Evolutionary conservation across 2,329 filamentous ascomycete genomes (phyloP).

Genomic region (Ceratocystis smalleyi): DNA sequence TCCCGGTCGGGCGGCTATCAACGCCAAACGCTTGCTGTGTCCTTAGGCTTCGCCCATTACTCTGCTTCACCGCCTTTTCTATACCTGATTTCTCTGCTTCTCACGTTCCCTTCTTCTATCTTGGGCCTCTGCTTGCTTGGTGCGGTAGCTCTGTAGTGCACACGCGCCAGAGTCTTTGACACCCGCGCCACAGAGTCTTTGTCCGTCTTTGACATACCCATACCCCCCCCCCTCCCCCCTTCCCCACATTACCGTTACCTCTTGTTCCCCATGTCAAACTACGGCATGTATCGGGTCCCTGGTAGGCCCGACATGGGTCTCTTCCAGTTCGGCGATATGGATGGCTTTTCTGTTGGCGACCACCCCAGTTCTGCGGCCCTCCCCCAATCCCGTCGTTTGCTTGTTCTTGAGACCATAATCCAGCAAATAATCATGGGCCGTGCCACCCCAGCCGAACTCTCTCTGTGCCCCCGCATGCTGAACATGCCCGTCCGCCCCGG

Average conservation of each 20-base stretch:
- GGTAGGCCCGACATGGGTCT: neutral
- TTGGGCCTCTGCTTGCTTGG: neutral
- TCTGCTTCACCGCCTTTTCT: neutral
- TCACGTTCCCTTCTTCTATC: neutral
- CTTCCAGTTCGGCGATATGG: slow-evolving; percentile 8
- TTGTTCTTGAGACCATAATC: slow-evolving; percentile 4
- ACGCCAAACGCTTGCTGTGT: neutral
- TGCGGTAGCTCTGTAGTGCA: too few species aligned
- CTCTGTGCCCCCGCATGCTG: slow-evolving; percentile 5
- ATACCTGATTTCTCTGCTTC: neutral
- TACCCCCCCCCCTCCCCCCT: neutral
- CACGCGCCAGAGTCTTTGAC: neutral
- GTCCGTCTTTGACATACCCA: too few species aligned
- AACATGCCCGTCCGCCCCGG: neutral
- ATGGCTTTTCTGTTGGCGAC: slow-evolving; percentile 1
- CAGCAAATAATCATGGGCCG: slow-evolving; percentile 3
- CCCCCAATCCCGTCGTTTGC: neutral
- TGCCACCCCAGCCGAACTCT: neutral
- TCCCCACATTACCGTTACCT: neutral
- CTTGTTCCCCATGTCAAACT: slow-evolving; percentile 1
- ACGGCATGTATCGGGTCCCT: slow-evolving; percentile 3
- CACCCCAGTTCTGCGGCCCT: slow-evolving; percentile 4
- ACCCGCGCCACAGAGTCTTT: too few species aligned
- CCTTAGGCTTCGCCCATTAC: neutral
- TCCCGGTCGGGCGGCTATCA: neutral